These are phyloP conservation scores for Nemophila menziesii DNA, from an alignment of 257 asterid species.

Conservation along the genomic window DNA sequence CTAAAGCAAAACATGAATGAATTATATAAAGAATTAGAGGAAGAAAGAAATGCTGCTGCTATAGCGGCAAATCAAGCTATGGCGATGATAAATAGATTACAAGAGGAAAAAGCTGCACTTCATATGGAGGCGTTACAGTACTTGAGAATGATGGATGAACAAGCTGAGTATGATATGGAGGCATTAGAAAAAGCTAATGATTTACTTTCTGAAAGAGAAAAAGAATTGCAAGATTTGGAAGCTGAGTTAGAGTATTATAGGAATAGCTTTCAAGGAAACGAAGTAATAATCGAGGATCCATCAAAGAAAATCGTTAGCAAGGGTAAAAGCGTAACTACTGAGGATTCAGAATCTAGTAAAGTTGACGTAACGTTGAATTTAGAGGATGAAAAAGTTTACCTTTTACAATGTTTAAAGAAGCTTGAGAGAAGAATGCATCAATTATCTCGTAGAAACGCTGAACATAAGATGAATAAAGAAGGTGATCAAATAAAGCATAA, in stretches of 20 bases:
- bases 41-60: constrained; percentile 81
- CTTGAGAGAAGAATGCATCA: constrained; percentile 40
- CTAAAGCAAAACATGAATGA: constrained; percentile 47
- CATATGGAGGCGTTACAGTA: constrained; percentile 92
- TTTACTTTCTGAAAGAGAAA: constrained; percentile 70
- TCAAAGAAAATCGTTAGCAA: constrained; percentile 11
- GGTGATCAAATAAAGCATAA: constrained; percentile 10
- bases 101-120: constrained; percentile 89
- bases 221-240: constrained; percentile 76
- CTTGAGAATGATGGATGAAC: constrained; percentile 95
- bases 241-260: constrained; percentile 47
- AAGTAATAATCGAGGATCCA: constrained; percentile 15
- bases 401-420: constrained; percentile 27
- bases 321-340: constrained; percentile 8
- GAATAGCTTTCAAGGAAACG: constrained; percentile 24
- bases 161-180: constrained; percentile 81
- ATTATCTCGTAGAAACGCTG: constrained; percentile 13
- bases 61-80: constrained; percentile 73
- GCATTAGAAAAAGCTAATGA: constrained; percentile 74
- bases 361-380: constrained; percentile 17
- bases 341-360: constrained; percentile 9
- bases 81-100: constrained; percentile 92
- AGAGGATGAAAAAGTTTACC: constrained; percentile 35
- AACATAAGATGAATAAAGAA: neutral
- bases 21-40: constrained; percentile 68